Base-by-base conservation (phyloP, 2,329 filamentous ascomycete species). In the Didymella segeticola region DNA sequence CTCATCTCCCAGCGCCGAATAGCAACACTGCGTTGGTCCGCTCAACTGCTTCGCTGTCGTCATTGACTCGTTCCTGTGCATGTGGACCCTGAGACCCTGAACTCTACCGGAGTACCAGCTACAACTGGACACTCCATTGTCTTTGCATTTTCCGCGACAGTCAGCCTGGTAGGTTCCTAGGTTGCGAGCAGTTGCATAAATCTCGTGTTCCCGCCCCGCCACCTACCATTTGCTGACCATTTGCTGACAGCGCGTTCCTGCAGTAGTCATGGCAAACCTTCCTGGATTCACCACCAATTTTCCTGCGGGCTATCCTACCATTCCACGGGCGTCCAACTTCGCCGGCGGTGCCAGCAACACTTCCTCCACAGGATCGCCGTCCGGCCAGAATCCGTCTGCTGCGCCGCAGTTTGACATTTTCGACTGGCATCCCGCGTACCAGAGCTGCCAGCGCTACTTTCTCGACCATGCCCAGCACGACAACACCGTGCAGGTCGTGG, bases 351-450 rank as follows among this genome's bases (percentile, higher is more conserved):
- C 56, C 22, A 64, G 59, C 48, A 61, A 63, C 15, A 65, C 62
- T 8, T 66, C 68, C 1, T 58, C 58, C 2, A 63, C 64, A 20
- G 68, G 62, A 15, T 69, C 68, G 15, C 64, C 63, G 2, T 62
- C 66, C 10, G 57, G 50, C n/a, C 63, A 59, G 39, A 64, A 58
- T 34, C 36, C 61, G 15, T 47, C 65, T 15, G 53, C 62, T 23
- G 51, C 63, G 33, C 68, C 70, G 5, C 78, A 80, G 57, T 86
- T 93, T 75, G 89, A 93, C 74, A 89, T 97, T 60, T 89, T 97
- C 72, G 89, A 92, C 56, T 98, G 95, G 95, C 90, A 96, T 73
- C 90, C 91, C 9, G 89, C 89, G 55, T 96, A 96, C 74, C 89
- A 95, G 75, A 92, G 87, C 61, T 99, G 95, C 76, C 87, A 93